Conservation (phyloP, 2,329 filamentous ascomycete species). For the Cadophora sp. region DNA sequence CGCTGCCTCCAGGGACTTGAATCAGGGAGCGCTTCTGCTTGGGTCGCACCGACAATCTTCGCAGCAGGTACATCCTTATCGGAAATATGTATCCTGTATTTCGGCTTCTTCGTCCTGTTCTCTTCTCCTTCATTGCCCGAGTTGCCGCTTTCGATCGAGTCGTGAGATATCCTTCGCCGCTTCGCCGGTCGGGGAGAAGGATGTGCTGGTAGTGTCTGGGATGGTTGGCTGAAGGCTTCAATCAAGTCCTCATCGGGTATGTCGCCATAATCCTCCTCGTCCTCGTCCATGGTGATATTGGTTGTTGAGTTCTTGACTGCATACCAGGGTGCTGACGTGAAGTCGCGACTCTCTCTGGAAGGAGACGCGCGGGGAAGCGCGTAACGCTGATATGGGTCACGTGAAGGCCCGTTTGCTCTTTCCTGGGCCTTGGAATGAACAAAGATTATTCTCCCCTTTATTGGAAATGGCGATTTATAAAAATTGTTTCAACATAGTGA, state of each 20-base stretch:
- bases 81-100: slow-evolving; percentile 42
- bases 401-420: neutral
- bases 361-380: neutral
- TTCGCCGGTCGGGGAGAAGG: slow-evolving; percentile 29
- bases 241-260: slow-evolving; percentile 72
- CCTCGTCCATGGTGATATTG: slow-evolving; percentile 26
- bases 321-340: neutral
- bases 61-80: slow-evolving; percentile 38
- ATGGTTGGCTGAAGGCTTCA: slow-evolving; percentile 60
- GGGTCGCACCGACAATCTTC: slow-evolving; percentile 42
- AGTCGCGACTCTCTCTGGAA: neutral
- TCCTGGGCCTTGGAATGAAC: neutral
- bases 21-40: slow-evolving; percentile 42
- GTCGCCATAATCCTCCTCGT: slow-evolving; percentile 68
- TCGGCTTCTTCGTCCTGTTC: slow-evolving; percentile 39
- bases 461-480: too few species aligned
- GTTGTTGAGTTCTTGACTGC: neutral
- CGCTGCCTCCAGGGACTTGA: slow-evolving; percentile 59
- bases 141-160: slow-evolving; percentile 25
- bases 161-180: slow-evolving; percentile 28
- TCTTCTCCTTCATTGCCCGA: slow-evolving; percentile 37
- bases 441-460: too few species aligned
- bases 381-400: slow-evolving; percentile 4
- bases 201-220: slow-evolving; percentile 42
- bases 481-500: too few species aligned